phyloP scores from a whole-genome alignment of 495 filamentous ascomycete species.

The Xylaria intraflava region DNA sequence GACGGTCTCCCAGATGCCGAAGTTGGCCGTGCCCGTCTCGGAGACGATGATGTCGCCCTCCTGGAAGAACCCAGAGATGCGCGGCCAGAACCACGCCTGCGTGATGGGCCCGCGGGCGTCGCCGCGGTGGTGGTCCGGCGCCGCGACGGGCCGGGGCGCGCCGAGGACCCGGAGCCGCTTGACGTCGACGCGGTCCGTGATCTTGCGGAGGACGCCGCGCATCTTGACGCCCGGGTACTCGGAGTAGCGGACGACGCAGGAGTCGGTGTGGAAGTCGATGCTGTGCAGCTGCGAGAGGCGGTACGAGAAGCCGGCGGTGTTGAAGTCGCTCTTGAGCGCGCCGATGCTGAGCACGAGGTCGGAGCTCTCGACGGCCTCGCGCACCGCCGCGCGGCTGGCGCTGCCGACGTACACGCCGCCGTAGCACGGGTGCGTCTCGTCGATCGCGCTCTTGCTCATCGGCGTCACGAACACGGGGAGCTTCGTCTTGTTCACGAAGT shows the following conservation, averaged over 20 bases:
- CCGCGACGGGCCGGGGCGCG: conserved; percentile 45
- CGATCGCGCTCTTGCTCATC: conserved; percentile 85
- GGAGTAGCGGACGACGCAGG: conserved; percentile 68
- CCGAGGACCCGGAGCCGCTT: conserved; percentile 45
- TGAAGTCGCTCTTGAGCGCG: conserved; percentile 79
- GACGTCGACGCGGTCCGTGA: conserved; percentile 55
- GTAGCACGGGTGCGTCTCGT: conserved; percentile 69
- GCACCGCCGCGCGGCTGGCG: conserved; percentile 65
- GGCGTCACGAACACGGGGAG: conserved; percentile 83
- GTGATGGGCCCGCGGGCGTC: conserved; percentile 47
- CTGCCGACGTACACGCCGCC: conserved; percentile 83
- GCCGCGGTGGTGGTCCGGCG: conserved; percentile 37
- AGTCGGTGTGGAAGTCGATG: conserved; percentile 81
- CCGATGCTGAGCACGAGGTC: conserved; percentile 83
- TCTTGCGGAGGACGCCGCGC: conserved; percentile 76
- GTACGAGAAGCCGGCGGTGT: conserved; percentile 85
- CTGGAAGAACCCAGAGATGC: conserved; percentile 68
- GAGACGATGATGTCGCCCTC: conserved; percentile 75
- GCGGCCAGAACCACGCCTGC: conserved; percentile 84
- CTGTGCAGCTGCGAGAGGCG: conserved; percentile 72
- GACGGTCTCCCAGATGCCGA: conserved; percentile 82
- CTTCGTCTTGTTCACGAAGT: conserved; percentile 67
- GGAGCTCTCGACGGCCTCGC: conserved; percentile 66
- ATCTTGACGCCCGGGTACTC: conserved; percentile 80
- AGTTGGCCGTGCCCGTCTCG: conserved; percentile 85